These are phyloP conservation scores for Monosporascus sp. DNA, from an alignment of 2,329 filamentous ascomycete genomes.

Conservation along the genomic window DNA sequence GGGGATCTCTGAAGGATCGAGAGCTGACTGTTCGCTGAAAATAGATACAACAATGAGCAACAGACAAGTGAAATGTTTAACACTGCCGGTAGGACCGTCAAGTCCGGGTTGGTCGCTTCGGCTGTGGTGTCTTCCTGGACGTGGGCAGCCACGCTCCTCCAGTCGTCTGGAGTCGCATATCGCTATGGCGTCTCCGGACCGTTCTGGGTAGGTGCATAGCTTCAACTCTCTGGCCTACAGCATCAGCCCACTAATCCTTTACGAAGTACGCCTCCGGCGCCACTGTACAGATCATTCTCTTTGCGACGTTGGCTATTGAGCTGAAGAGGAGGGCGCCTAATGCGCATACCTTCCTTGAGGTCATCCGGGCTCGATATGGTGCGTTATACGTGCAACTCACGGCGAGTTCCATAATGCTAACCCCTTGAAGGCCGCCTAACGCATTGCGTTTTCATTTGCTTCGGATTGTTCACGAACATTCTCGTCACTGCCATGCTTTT, in stretches of 20 bases:
- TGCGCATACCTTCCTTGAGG: constrained; percentile 77
- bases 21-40: neutral
- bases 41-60: constrained; percentile 49
- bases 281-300: constrained; percentile 78
- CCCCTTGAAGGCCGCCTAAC: constrained; percentile 32
- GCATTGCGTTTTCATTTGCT: constrained; percentile 73
- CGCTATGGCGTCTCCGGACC: constrained; percentile 63
- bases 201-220: constrained; percentile 32
- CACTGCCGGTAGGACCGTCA: constrained; percentile 79
- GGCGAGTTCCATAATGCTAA: neutral
- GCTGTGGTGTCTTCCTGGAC: constrained; percentile 89
- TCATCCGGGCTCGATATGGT: constrained; percentile 77
- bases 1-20: neutral
- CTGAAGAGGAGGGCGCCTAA: constrained; percentile 80
- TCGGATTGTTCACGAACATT: constrained; percentile 77
- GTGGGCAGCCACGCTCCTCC: constrained; percentile 77
- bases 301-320: constrained; percentile 83
- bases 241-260: neutral
- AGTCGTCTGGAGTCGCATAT: constrained; percentile 73
- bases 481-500: constrained; percentile 83
- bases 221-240: neutral
- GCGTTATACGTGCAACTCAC: constrained; percentile 9
- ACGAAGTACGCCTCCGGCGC: constrained; percentile 57
- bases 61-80: constrained; percentile 90
- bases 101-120: constrained; percentile 78